Evolutionary conservation across 768 basidiomycete genomes (phyloP), one percentile per base, ranked within the genome.

Genomic region (Leccinum disarticulatum): DNA sequence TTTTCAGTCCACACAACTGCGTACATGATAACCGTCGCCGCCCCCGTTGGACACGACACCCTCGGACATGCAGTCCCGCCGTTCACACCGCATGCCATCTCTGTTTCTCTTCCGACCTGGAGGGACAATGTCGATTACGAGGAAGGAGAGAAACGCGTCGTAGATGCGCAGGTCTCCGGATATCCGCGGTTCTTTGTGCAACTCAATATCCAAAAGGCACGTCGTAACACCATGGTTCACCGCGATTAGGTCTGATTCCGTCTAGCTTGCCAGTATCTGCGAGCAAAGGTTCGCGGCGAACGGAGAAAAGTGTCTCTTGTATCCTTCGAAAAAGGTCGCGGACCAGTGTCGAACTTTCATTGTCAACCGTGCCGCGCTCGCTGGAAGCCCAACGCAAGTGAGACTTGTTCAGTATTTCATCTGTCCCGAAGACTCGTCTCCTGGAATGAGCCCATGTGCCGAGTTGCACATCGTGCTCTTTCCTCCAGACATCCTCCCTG

Each of bases 101-200:
- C 93, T 3, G 93, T 96, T n/a, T 95, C 93, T 8, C 81, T 98
- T 1, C 95, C 95, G 0, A 95, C 85, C 31, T 98, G 95, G 95
- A 77, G 77, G 33, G 95, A 98, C 73, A 92, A 89, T 66, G 85
- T 98, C 19, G 95, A 80, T 13, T 98, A 98, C 66, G 96, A 98
- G 73, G 89, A 93, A 66, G 93, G 93, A 17, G 87, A 90, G 9
- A 84, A 88, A 65, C 80, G 94, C 38, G 86, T 98, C 6, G 69
- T 90, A 1, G 82, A 90, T 58, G 77, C 75, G 6, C 93, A 96
- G 95, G 83, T 90, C 46, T 83, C 87, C 4, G 96, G 95, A 5
- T 99, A 98, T 70, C 96, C 96, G 0, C 79, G 96, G 55, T 98
- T 98, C 76, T 97, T 96, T 74, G 90, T 98, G 55, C 91, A 97